Evolutionary conservation across 768 basidiomycete genomes (phyloP).

Genomic region (Tulasnella calospora): DNA sequence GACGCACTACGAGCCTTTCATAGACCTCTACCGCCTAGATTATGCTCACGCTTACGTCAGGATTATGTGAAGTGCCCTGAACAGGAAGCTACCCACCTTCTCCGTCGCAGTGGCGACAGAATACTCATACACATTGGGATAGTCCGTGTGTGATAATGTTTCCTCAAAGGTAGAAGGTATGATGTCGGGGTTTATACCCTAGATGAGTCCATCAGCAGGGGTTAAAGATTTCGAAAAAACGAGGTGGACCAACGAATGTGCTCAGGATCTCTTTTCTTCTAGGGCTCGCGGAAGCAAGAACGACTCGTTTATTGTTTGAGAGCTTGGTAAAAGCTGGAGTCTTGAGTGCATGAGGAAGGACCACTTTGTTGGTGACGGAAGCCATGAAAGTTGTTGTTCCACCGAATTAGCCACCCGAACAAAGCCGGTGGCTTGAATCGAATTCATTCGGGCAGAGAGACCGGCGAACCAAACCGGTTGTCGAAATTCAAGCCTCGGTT

Average conservation of each 20-base stretch:
- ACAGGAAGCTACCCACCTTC: conserved; percentile 40
- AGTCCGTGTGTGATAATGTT: conserved; percentile 60
- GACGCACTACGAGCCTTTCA: conserved; percentile 62
- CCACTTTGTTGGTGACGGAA: conserved; percentile 41
- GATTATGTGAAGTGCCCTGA: neutral
- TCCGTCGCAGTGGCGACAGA: conserved; percentile 69
- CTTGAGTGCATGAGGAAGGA: conserved; percentile 61
- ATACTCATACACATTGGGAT: conserved; percentile 67
- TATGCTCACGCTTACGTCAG: neutral
- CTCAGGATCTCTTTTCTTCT: conserved; percentile 77
- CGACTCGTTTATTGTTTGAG: conserved; percentile 59
- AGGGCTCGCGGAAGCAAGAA: conserved; percentile 84
- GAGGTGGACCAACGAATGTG: conserved; percentile 55
- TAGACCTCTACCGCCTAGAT: conserved; percentile 72
- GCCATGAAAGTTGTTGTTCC: neutral
- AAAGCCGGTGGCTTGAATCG: neutral
- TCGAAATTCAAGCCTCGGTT: no score
- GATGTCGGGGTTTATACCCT: conserved; percentile 66
- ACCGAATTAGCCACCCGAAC: neutral
- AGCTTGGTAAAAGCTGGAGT: conserved; percentile 63
- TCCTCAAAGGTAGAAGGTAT: conserved; percentile 78
- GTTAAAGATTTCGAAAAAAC: no score
- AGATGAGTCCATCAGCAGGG: neutral
- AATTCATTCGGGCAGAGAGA: no score
- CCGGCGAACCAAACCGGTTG: no score